Conservation (phyloP, 495 filamentous ascomycete species). For the Penicillium riverlandense region DNA sequence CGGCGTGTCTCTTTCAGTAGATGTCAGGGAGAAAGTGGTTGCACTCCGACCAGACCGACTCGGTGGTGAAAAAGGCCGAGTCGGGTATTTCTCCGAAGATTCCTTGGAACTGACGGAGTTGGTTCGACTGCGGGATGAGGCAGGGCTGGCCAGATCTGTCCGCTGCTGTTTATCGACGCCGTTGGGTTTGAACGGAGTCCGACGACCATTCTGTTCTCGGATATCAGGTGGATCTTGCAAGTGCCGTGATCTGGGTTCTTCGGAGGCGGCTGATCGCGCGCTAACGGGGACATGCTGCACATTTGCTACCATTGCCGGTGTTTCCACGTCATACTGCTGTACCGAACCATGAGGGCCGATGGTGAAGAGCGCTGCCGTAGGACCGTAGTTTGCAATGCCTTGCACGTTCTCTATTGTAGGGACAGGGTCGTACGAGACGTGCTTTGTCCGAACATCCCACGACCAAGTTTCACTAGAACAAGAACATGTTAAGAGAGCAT, state of each 20-base stretch:
- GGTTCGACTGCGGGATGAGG: constrained; percentile 55
- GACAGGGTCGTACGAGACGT: constrained; percentile 80
- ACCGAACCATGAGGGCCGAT: constrained; percentile 79
- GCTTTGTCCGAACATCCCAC: constrained; percentile 97
- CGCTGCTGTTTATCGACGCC: constrained; percentile 43
- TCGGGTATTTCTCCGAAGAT: constrained; percentile 37
- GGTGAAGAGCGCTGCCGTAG: constrained; percentile 87
- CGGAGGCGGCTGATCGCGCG: constrained; percentile 71
- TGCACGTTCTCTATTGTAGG: constrained; percentile 75
- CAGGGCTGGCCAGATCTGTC: constrained; percentile 54
- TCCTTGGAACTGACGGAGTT: constrained; percentile 51
- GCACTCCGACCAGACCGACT: constrained; percentile 38
- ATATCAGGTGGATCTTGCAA: constrained; percentile 32
- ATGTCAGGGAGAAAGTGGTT: constrained; percentile 39
- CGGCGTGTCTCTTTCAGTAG: constrained; percentile 29
- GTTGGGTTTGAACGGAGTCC: constrained; percentile 37
- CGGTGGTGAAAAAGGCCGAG: constrained; percentile 29
- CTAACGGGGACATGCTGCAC: constrained; percentile 74
- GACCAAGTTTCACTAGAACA: constrained; percentile 72
- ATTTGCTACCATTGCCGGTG: constrained; percentile 70
- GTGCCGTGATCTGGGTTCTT: constrained; percentile 40
- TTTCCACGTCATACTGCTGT: constrained; percentile 91
- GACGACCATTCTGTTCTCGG: constrained; percentile 20
- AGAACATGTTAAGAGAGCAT: constrained; percentile 5
- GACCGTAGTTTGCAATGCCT: constrained; percentile 81